Evolutionary conservation across 2,329 filamentous ascomycete species (phyloP).

Genomic region (Alternaria sp.): DNA sequence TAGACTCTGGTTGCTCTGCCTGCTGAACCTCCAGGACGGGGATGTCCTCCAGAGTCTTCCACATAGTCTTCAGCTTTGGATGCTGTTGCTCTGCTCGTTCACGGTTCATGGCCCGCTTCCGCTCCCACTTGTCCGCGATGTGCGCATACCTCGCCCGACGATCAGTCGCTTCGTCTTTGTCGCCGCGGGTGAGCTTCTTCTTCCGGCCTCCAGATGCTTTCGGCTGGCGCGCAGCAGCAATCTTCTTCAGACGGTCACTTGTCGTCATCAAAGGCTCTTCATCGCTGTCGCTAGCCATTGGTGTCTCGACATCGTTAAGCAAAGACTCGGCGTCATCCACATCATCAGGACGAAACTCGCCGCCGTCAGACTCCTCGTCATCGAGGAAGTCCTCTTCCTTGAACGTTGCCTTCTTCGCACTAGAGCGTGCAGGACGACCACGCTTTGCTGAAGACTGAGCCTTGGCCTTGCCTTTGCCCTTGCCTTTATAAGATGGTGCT

Average conservation of each 20-base stretch:
- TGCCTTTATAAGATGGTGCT: constrained; percentile 26
- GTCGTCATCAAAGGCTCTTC: constrained; percentile 33
- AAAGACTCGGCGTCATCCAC: constrained; percentile 30
- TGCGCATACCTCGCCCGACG: constrained; percentile 38
- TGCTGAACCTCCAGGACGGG: constrained; percentile 69
- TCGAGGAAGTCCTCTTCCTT: constrained; percentile 24
- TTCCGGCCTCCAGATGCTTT: constrained; percentile 25
- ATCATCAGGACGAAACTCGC: constrained; percentile 37
- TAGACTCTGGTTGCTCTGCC: constrained; percentile 75
- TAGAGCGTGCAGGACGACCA: constrained; percentile 28
- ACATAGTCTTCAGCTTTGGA: constrained; percentile 83
- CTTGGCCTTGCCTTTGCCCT: constrained; percentile 32
- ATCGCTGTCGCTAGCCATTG: constrained; percentile 33
- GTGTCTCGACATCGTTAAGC: constrained; percentile 23
- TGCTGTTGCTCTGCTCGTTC: constrained; percentile 75
- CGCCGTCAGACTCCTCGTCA: constrained; percentile 33
- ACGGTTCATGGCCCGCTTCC: constrained; percentile 61
- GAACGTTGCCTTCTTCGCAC: constrained; percentile 20
- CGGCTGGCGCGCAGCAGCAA: constrained; percentile 4
- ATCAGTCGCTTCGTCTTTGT: constrained; percentile 25
- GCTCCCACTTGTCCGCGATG: constrained; percentile 49
- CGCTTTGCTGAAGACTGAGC: constrained; percentile 13
- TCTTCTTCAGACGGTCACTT: constrained; percentile 25
- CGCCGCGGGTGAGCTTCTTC: constrained; percentile 33
- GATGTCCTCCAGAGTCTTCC: constrained; percentile 73